Percentiles rank a stretch among this genome's conserved stretches.
phyloP scores from a whole-genome alignment of 2,329 filamentous ascomycete species.

The Bimuria novae-zelandiae region DNA sequence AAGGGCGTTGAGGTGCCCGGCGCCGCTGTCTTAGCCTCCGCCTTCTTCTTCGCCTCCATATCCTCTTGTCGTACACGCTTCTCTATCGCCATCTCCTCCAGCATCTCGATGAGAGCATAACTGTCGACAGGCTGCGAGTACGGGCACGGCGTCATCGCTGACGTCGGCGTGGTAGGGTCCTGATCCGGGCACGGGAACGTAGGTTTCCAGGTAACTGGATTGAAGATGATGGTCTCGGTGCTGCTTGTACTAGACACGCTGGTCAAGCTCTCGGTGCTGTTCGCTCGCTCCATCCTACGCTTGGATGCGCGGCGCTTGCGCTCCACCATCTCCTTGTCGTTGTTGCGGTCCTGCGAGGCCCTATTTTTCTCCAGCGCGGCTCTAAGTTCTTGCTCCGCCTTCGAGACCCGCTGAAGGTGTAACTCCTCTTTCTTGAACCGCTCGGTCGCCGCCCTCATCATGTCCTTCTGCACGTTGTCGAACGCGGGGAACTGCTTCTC shows the following conservation, averaged over 20 bases:
- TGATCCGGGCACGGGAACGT: background rate
- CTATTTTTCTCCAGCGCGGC: background rate
- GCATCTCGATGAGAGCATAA: background rate
- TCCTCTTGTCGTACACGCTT: background rate
- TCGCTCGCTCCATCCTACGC: background rate
- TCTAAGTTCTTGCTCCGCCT: background rate
- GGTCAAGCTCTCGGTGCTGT: background rate
- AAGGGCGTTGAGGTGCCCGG: too few species aligned
- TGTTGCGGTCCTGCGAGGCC: background rate
- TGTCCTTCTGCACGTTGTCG: slow-evolving; percentile 5
- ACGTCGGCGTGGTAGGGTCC: background rate
- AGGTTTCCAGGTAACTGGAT: background rate
- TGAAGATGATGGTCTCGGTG: slow-evolving; percentile 4
- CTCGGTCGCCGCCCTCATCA: background rate
- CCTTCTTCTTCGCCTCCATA: background rate
- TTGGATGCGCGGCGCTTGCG: background rate
- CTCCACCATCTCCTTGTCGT: background rate
- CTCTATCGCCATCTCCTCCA: background rate
- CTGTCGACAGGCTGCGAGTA: background rate
- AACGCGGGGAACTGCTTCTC: slow-evolving; percentile 16
- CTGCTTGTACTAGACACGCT: slow-evolving; percentile 1
- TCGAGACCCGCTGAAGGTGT: background rate
- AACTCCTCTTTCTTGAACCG: background rate
- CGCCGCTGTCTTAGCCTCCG: too few species aligned
- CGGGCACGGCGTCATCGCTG: background rate